A percentile compares a stretch with the other conserved stretches of the same genome.
Conservation (phyloP, 2,329 filamentous ascomycete genomes). For the Knoxdaviesia proteae region DNA sequence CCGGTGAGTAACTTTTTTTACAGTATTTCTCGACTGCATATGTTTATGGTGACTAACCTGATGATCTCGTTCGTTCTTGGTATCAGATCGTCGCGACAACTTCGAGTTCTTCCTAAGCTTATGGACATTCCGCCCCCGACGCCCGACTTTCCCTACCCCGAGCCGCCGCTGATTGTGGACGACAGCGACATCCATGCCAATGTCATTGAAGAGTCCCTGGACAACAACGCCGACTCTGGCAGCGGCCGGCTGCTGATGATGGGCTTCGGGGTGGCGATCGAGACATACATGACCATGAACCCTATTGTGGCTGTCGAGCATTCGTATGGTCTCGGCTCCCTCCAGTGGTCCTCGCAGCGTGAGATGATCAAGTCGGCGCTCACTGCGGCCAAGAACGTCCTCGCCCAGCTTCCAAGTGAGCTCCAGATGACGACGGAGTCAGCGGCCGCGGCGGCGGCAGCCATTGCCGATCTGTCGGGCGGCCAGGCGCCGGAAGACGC, state of each 20-base stretch:
- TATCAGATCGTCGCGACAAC: slow-evolving; percentile 50
- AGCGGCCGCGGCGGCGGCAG: slow-evolving; percentile 3
- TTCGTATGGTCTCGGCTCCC: slow-evolving; percentile 57
- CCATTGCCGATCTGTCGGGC: slow-evolving; percentile 6
- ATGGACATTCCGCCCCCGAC: slow-evolving; percentile 60
- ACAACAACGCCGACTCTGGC: slow-evolving; percentile 7
- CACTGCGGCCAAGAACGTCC: slow-evolving; percentile 44
- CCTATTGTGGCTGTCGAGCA: slow-evolving; percentile 60
- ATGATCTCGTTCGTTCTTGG: background rate
- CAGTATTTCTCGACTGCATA: background rate
- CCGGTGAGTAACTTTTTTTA: slow-evolving; percentile 21
- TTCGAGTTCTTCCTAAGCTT: slow-evolving; percentile 51
- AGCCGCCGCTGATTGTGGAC: slow-evolving; percentile 62
- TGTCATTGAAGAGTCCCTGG: slow-evolving; percentile 48
- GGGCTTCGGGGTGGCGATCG: slow-evolving; percentile 63
- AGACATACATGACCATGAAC: slow-evolving; percentile 65
- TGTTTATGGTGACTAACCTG: slow-evolving; percentile 5
- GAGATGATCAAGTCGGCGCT: slow-evolving; percentile 51
- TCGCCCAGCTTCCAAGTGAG: slow-evolving; percentile 47
- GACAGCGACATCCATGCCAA: slow-evolving; percentile 59
- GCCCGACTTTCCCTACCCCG: slow-evolving; percentile 54
- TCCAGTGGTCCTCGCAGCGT: slow-evolving; percentile 63
- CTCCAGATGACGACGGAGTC: slow-evolving; percentile 29
- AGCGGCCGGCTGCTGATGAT: slow-evolving; percentile 27
- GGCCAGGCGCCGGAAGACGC: slow-evolving; percentile 10